Base-by-base conservation (phyloP, 371 early-diverging fungal genomes). In the Funneliformis caledonium region DNA sequence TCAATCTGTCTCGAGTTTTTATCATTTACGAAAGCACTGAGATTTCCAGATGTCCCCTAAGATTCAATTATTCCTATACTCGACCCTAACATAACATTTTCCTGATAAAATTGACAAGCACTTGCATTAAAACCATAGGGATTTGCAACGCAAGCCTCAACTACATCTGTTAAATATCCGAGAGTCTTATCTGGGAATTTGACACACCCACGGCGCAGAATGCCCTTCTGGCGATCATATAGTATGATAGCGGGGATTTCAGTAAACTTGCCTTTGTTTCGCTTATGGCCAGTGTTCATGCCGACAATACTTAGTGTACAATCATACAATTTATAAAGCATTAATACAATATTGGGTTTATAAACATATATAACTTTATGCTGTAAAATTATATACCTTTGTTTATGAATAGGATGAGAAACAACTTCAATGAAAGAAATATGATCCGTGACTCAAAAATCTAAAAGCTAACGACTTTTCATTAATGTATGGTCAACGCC, bases 251-350 rank as follows among this genome's bases (percentile, higher is more conserved):
- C 78, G 16, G 78, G 78, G 8, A 42, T 64, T 60, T 56, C 47
- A 26, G 78, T 77, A 26, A 77, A 16, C 67, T 61, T 61, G 9
- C 65, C 47, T 37, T 48, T 0, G 10, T 10, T 77, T 47, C 31
- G 62, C 68, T 77, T 77, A 67, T 77, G 65, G 22, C 78, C 78
- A 65, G 78, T 77, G 67, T 65, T 77, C 61, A 77, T 77, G 42
- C 61, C 69, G 61, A 68, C 65, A n/a, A n/a, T n/a, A n/a, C n/a
- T n/a, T n/a, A n/a, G n/a, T n/a, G n/a, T n/a, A n/a, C n/a, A n/a
- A n/a, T n/a, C n/a, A n/a, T n/a, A n/a, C n/a, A n/a, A n/a, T n/a
- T n/a, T n/a, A n/a, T n/a, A n/a, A n/a, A n/a, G n/a, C n/a, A n/a
- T n/a, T n/a, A n/a, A n/a, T n/a, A n/a, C n/a, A n/a, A n/a, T n/a